Base-by-base conservation (phyloP, 1,284 basidiomycete species). In the Cryptococcus floricola region DNA sequence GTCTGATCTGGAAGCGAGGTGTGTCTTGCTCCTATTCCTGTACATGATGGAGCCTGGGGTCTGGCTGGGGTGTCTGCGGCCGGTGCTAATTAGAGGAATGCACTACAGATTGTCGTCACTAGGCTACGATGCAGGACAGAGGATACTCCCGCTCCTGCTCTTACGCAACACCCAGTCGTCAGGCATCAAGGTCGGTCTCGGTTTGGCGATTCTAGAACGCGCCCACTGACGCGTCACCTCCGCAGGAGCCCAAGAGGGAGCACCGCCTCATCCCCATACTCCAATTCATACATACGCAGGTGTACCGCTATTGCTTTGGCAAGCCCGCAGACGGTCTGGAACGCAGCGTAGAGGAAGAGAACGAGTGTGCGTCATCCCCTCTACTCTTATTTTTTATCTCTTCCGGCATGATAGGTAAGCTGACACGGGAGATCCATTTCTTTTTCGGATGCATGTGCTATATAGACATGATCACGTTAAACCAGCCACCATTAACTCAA, bases 391-490 rank as follows among this genome's bases (percentile, higher is more conserved):
- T 23, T 39, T 39, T 39, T n/a, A n/a, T 14, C n/a, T 13, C 10
- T n/a, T 42, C 14, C 31, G 31, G 31, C 31, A 34, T 34, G 31
- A 34, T 34, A 34, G 6, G 31, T 34, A 34, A 34, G 31, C 31
- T 34, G 31, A 34, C 31, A 6, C 31, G 31, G 31, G 31, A 34
- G 31, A 10, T 34, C 31, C 31, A 7, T 34, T 34, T 34, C 3
- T 34, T 34, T 34, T 34, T 4, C 10, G 27, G 38, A 31, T 14
- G 13, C 16, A n/a, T 39, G 38, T 34, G 14, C 2, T 0, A 23
- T 6, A 48, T 68, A 95, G 93, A 98, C 78, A 98, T 98, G 96
- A 91, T 99, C 63, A 89, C 95, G 58, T 90, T 96, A 80, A 98
- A 99, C 71, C 87, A 92, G 70, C 94, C 96, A 12, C 84, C 88